A percentile compares a stretch with the other conserved stretches of the same genome.
These are phyloP conservation scores for Ceratocystis ficicola DNA, from an alignment of 2,329 filamentous ascomycete species.

Conservation along the genomic window DNA sequence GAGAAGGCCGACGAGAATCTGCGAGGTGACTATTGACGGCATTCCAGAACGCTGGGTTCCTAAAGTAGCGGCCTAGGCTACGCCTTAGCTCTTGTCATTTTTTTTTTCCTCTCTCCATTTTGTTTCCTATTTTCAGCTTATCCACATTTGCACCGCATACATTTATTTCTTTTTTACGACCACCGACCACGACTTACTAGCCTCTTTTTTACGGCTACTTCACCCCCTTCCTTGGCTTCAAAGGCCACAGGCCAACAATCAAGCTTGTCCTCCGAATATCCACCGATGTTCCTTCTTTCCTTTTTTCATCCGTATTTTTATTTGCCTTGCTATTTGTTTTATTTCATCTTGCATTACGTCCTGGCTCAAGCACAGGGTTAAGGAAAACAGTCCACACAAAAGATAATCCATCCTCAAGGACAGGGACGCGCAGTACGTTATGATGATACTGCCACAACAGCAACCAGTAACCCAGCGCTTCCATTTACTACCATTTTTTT, in stretches of 20 bases:
- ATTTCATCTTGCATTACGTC: not conserved
- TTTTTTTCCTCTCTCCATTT: slow-evolving; percentile 1
- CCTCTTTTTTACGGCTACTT: not conserved
- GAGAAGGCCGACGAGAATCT: slow-evolving; percentile 44
- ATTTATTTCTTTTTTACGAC: slow-evolving; percentile 10
- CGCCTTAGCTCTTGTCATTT: not conserved
- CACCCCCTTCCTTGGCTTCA: not conserved
- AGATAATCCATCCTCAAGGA: slow-evolving; percentile 3
- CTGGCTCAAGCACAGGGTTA: not conserved
- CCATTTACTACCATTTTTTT: not conserved
- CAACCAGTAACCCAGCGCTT: slow-evolving; percentile 13
- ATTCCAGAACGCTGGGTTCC: slow-evolving; percentile 47
- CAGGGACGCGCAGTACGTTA: slow-evolving; percentile 6
- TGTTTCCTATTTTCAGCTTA: not conserved
- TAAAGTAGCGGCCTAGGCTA: not conserved
- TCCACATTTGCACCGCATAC: not conserved
- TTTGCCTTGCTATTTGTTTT: slow-evolving; percentile 15
- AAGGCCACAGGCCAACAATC: no score
- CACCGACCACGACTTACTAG: slow-evolving; percentile 6
- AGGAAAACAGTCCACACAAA: slow-evolving; percentile 6
- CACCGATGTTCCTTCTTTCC: not conserved
- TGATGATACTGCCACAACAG: not conserved
- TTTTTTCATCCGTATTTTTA: not conserved
- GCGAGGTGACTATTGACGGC: slow-evolving; percentile 46
- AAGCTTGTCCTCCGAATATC: not conserved